phyloP scores from a whole-genome alignment of 805 yeast genomes.

The Saturnispora diversa region DNA sequence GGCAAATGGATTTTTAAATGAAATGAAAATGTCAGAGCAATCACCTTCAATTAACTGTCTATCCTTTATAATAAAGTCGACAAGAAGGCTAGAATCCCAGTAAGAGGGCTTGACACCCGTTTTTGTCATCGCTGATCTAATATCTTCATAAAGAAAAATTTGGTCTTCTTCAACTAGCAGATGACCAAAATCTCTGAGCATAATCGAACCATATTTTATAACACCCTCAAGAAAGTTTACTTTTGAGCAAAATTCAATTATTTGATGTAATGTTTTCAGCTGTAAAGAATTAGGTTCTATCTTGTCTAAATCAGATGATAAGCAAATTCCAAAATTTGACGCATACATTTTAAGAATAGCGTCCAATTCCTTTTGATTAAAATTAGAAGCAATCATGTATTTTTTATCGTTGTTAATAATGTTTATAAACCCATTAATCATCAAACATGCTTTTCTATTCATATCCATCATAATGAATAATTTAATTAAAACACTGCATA shows the following conservation, averaged over 20 bases:
- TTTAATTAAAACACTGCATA: conserved; percentile 59
- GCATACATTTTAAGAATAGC: conserved; percentile 40
- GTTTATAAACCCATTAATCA: conserved; percentile 56
- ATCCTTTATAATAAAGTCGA: conserved; percentile 16
- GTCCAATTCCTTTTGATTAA: conserved; percentile 14
- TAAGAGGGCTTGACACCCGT: conserved; percentile 31
- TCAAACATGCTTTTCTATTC: conserved; percentile 59
- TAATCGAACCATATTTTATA: conserved; percentile 40
- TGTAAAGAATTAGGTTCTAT: conserved; percentile 18
- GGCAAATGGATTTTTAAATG: conserved; percentile 70
- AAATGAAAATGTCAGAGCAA: conserved; percentile 45
- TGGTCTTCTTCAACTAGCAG: conserved; percentile 56
- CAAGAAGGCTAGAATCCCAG: conserved; percentile 62
- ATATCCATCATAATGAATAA: conserved; percentile 56
- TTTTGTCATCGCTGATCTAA: conserved; percentile 26
- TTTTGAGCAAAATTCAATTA: conserved; percentile 46
- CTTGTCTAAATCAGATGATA: not conserved
- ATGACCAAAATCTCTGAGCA: conserved; percentile 49
- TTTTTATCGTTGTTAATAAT: conserved; percentile 27
- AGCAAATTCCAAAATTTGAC: conserved; percentile 42
- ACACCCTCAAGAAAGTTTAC: conserved; percentile 39
- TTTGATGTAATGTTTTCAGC: conserved; percentile 37
- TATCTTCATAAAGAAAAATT: conserved; percentile 27
- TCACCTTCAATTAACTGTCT: conserved; percentile 50
- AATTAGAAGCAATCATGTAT: conserved; percentile 10